Percentiles rank a stretch among this genome's conserved stretches.
Conservation (phyloP, 257 asterid species). For the Eustoma russellianum region DNA sequence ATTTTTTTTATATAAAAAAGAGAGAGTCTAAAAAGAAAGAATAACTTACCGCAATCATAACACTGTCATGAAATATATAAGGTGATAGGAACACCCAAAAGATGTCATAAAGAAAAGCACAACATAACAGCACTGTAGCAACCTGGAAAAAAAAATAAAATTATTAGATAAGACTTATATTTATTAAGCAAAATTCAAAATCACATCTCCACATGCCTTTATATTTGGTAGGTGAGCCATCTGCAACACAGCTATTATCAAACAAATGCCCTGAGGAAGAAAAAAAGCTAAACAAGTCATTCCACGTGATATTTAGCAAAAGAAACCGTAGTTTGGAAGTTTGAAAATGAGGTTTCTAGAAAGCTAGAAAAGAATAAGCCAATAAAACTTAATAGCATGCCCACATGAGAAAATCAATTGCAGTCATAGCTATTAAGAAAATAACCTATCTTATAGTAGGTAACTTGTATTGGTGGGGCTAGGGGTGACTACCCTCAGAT, state of each 20-base stretch:
- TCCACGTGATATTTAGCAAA: no score
- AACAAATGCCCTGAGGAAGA: constrained; percentile 77
- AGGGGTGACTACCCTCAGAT: no score
- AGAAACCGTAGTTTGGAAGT: no score
- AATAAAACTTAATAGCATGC: no score
- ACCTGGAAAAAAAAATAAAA: constrained; percentile 40
- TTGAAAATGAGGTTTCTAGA: no score
- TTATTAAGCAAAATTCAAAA: no score
- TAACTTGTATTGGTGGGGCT: no score
- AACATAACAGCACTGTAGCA: constrained; percentile 84
- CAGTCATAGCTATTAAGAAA: no score
- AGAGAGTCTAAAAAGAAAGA: constrained; percentile 4
- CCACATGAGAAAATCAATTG: no score
- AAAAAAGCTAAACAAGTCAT: background rate
- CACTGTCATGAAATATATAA: constrained; percentile 86
- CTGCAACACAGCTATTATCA: constrained; percentile 92
- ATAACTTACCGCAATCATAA: constrained; percentile 84
- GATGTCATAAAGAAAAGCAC: constrained; percentile 90
- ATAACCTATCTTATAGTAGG: no score
- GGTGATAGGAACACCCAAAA: constrained; percentile 99
- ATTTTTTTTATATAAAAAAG: background rate
- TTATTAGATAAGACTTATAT: no score
- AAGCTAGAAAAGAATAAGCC: no score
- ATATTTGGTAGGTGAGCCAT: constrained; percentile 93
- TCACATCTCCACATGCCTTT: constrained; percentile 38